A percentile compares a stretch with the other conserved stretches of the same genome.
Conservation (phyloP, 148 eudicot species). For the Linanthus parryae region DNA sequence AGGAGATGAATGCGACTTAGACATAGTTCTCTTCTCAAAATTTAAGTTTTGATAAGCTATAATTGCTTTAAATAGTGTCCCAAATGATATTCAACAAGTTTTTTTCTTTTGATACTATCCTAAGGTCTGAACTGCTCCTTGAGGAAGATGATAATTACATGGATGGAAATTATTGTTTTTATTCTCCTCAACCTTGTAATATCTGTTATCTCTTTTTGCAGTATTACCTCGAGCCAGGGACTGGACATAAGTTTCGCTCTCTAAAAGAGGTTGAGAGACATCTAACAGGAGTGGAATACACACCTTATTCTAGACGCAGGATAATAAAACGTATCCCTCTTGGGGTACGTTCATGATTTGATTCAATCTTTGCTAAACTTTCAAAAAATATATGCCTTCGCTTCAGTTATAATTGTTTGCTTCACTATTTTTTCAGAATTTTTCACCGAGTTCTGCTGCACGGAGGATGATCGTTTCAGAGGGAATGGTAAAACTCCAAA, state of each 20-base stretch:
- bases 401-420: neutral
- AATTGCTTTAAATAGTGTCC: no score
- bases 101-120: neutral
- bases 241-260: conserved; percentile 61
- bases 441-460: conserved; percentile 12
- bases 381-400: neutral
- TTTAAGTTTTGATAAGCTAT: no score
- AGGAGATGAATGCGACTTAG: no score
- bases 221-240: conserved; percentile 64
- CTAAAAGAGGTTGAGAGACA: conserved; percentile 55
- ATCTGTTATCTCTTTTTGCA: conserved; percentile 24
- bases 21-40: no score
- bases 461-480: conserved; percentile 23
- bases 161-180: neutral
- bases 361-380: neutral
- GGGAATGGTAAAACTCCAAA: conserved; percentile 42
- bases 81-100: no score
- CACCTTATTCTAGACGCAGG: conserved; percentile 21
- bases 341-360: conserved; percentile 18
- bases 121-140: neutral
- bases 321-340: conserved; percentile 19
- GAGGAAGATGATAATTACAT: neutral
- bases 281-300: conserved; percentile 31
- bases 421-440: neutral
- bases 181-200: neutral